Base-by-base conservation (phyloP, 176 grass and related monocot species). In the Hordeum marinum region DNA sequence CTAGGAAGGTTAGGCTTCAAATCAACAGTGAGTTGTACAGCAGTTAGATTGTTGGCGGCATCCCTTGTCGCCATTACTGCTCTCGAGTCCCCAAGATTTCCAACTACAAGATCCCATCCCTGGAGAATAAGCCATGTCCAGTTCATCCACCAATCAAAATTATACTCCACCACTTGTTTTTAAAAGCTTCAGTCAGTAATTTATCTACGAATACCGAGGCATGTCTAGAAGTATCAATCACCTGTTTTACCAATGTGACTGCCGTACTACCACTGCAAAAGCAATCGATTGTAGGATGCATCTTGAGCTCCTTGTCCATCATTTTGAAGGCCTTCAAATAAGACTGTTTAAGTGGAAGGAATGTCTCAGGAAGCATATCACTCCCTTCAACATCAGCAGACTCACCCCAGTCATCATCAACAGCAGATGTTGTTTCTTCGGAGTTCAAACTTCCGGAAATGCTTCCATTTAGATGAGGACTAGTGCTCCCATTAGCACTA, bases 1-100 rank as follows among this genome's bases (percentile, higher is more conserved):
- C 96, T 99, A 48, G 96, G 96, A 84, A 99, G 91, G 84, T 99
- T 91, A 83, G 96, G 96, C 86, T 99, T 99, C 86, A 99, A 87
- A 92, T 99, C 96, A 78, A 96, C 91, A 73, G 96, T 99, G 82
- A 99, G 92, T 75, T 99, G 96, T 69, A 95, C 88, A 55, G 91
- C 94, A 64, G 80, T 89, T 94, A 99, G 92, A 85, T 96, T 99
- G 62, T 99, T 96, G 70, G 86, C 76, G 25, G 80, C 79, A 88
- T 99, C 93, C 63, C 90, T 83, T 55, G 96, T 96, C 61, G 85
- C 96, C 88, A 99, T 82, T 88, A 99, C 83, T 90, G 96, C 96
- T 92, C 96, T 99, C 5, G 96, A 99, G 72, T 99, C 96, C 52
- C 96, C 96, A 55, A 99, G 85, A 85, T 99, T 99, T 88, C 96